These are phyloP conservation scores for Jasminum sambac DNA, from an alignment of 257 asterid species.

Conservation along the genomic window DNA sequence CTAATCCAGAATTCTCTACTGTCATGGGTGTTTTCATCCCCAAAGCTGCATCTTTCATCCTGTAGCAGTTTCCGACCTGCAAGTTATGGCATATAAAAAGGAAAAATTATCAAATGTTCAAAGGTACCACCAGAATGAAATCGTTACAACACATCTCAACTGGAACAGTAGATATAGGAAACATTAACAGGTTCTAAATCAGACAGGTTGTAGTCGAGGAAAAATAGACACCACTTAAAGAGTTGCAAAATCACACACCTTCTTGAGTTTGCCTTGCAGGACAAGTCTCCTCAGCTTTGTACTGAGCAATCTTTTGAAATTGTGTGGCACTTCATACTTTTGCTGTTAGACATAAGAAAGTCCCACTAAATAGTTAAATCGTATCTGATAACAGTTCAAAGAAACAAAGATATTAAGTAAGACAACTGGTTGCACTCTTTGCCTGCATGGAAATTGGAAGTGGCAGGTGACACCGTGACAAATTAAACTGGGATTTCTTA, in stretches of 20 bases:
- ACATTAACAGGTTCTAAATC: neutral
- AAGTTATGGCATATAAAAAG: slow-evolving; percentile 8
- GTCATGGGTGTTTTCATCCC: slow-evolving; percentile 32
- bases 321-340: slow-evolving; percentile 40
- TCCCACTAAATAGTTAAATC: neutral
- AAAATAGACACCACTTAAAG: neutral
- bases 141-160: neutral
- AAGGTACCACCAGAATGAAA: neutral
- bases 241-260: slow-evolving; percentile 32
- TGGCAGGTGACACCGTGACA: neutral
- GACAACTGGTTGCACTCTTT: neutral
- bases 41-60: slow-evolving; percentile 33
- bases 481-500: neutral
- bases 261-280: slow-evolving; percentile 50
- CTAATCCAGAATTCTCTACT: slow-evolving; percentile 18
- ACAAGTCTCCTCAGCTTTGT: slow-evolving; percentile 53
- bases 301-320: slow-evolving; percentile 44
- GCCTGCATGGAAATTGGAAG: neutral
- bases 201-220: neutral
- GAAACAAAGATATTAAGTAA: neutral
- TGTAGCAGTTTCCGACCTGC: slow-evolving; percentile 50
- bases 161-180: neutral
- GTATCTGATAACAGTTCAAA: neutral
- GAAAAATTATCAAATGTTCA: neutral
- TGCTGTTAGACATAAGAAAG: slow-evolving; percentile 35